Evolutionary conservation across 2,329 filamentous ascomycete genomes (phyloP).

Genomic region (Colletotrichum orchidophilum): DNA sequence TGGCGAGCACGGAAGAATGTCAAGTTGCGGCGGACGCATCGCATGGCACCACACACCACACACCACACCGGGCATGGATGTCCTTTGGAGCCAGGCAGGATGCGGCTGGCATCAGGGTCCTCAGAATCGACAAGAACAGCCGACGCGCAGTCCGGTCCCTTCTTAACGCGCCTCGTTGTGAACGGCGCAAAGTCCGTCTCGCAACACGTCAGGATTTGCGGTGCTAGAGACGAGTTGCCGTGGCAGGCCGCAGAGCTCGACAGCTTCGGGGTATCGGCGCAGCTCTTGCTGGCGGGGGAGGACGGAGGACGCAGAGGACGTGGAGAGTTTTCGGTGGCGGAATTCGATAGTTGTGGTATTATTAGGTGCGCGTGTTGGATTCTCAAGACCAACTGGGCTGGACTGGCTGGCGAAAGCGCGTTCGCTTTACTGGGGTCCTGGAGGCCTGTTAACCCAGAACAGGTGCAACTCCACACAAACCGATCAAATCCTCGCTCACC

Average conservation of each 20-base stretch:
- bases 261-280: too few species aligned
- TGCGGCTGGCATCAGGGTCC: background rate
- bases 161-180: background rate
- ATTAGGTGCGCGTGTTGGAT: conserved; percentile 1
- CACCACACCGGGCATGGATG: conserved; percentile 2
- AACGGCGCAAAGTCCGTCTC: background rate
- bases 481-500: conserved; percentile 11
- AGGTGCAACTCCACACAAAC: conserved; percentile 20
- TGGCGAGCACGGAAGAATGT: conserved; percentile 13
- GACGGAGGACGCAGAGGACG: background rate
- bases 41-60: background rate
- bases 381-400: conserved; percentile 9
- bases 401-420: conserved; percentile 20
- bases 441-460: conserved; percentile 8
- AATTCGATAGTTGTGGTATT: conserved; percentile 25
- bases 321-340: background rate
- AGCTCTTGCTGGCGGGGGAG: too few species aligned
- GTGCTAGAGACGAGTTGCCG: background rate
- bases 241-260: background rate
- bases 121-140: background rate
- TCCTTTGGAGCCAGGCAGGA: background rate
- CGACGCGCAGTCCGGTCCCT: background rate
- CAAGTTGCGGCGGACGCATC: conserved; percentile 3
- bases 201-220: background rate
- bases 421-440: conserved; percentile 18